These are phyloP conservation scores for Trypanosoma avium DNA, from an alignment of 208 protist species.

Conservation along the genomic window DNA sequence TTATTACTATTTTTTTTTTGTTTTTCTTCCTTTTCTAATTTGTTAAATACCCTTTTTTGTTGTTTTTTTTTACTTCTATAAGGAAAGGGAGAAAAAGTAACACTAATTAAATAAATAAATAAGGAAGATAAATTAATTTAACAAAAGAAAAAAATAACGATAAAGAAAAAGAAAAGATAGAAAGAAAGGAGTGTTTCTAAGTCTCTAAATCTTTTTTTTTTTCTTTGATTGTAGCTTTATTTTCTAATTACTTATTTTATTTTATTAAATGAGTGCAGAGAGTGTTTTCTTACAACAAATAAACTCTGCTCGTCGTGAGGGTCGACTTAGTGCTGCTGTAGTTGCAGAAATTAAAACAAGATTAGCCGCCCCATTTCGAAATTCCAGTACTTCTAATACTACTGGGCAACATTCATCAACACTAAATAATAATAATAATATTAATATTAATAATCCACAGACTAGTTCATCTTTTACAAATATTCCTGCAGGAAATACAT, in stretches of 20 bases:
- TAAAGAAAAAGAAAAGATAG: conserved; percentile 2
- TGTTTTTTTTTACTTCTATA: conserved; percentile 3
- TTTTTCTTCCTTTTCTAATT: background rate
- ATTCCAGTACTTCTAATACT: background rate
- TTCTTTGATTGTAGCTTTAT: no score
- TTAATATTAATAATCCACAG: background rate
- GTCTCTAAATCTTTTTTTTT: no score
- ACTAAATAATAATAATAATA: background rate
- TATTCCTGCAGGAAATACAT: background rate
- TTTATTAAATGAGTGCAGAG: conserved; percentile 12
- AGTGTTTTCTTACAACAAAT: conserved; percentile 22
- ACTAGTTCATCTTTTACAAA: conserved; percentile 7
- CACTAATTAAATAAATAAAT: background rate
- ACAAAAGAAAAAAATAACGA: background rate
- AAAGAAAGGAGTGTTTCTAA: no score
- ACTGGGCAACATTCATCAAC: no score
- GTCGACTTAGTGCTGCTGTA: conserved; percentile 31
- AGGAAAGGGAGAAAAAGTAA: background rate
- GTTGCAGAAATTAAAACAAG: conserved; percentile 42
- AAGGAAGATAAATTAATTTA: background rate
- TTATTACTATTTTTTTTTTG: conserved; percentile 3
- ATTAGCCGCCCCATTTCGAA: conserved; percentile 42
- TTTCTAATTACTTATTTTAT: no score
- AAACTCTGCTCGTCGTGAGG: conserved; percentile 24
- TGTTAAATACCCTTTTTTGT: background rate